Evolutionary conservation across 2,329 filamentous ascomycete species (phyloP), one percentile per base, ranked within the genome.

Genomic region (Fusarium ramigenum): DNA sequence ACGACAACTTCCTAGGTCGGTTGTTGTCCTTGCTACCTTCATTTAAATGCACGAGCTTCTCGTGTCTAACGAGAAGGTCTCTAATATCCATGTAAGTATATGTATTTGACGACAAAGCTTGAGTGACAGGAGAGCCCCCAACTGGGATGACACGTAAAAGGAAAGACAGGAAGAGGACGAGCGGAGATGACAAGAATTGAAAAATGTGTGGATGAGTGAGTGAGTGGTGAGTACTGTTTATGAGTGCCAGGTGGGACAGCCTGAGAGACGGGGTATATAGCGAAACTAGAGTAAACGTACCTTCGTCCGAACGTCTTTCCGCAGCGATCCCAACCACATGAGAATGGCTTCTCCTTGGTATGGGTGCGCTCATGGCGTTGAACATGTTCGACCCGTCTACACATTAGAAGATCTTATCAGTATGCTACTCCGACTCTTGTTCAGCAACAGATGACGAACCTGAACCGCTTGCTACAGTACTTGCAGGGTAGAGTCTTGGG

Each of bases 311-410:
- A 91, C 4, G 86, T 89, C 82, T 90, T 90, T 54, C 89, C 88
- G 80, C 89, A 91, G 46, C 87, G 85, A 78, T 86, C 85, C 87
- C 88, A 90, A 70, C 78, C 83, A 75, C 89, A 91, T 57, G 87
- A 85, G 78, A 91, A 91, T 14, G 89, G 89, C 79, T 91, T 91
- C 81, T 91, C 89, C 77, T 91, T 91, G 74, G 89, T 91, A 80
- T 91, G 89, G 39, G 88, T 90, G 71, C 89, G 85, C 80, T 90
- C 88, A 79, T 91, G 89, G 78, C 89, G 85, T 80, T 91, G 88
- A 60, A 91, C 88, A 81, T 91, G 89, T 80, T 91, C 89, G 74
- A 91, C 88, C 76, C 89, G 88, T 80, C 89, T 90, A 81, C 74
- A 79, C 65, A 73, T 39, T 49, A 39, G 46, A 64, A 44, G 44